These are phyloP conservation scores for Mayamaea pseudoterrestris DNA, from an alignment of 108 stramenopile genomes.

Conservation along the genomic window DNA sequence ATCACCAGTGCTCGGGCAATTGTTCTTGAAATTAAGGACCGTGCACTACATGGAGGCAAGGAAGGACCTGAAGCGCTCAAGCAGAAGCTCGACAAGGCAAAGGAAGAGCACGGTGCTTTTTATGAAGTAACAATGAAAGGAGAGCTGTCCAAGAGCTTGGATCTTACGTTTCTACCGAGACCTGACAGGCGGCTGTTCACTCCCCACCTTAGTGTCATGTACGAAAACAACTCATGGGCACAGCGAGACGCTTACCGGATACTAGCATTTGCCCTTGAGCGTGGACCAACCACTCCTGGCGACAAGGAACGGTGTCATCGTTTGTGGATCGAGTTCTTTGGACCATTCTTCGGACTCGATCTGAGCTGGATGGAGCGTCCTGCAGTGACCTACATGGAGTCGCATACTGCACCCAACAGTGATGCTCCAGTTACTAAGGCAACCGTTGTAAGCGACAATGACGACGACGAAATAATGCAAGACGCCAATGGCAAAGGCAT, in stretches of 20 bases:
- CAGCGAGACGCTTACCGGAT: slow-evolving; percentile 78
- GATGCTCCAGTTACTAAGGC: slow-evolving; percentile 4
- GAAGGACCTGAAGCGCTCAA: slow-evolving; percentile 61
- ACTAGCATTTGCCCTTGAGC: slow-evolving; percentile 70
- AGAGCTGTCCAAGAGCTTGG: slow-evolving; percentile 30
- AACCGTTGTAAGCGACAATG: slow-evolving; percentile 20
- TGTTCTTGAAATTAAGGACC: slow-evolving; percentile 76
- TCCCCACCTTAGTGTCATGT: slow-evolving; percentile 67
- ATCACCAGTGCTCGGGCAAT: slow-evolving; percentile 75
- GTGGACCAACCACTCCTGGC: slow-evolving; percentile 55
- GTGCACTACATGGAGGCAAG: slow-evolving; percentile 55
- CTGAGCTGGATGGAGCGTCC: slow-evolving; percentile 67
- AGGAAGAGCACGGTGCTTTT: slow-evolving; percentile 78
- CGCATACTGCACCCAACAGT: slow-evolving; percentile 4
- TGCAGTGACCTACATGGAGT: slow-evolving; percentile 34
- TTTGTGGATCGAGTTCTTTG: slow-evolving; percentile 79
- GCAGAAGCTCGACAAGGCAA: slow-evolving; percentile 67
- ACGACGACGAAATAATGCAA: slow-evolving; percentile 35
- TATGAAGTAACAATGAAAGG: slow-evolving; percentile 73
- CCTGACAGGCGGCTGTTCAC: slow-evolving; percentile 68
- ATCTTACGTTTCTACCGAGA: slow-evolving; percentile 63
- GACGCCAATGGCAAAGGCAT: slow-evolving; percentile 30
- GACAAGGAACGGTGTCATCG: slow-evolving; percentile 81
- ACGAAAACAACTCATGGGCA: slow-evolving; percentile 53
- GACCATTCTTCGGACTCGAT: slow-evolving; percentile 65